phyloP scores from a whole-genome alignment of 306 rosid genomes.

The Dryas drummondii region DNA sequence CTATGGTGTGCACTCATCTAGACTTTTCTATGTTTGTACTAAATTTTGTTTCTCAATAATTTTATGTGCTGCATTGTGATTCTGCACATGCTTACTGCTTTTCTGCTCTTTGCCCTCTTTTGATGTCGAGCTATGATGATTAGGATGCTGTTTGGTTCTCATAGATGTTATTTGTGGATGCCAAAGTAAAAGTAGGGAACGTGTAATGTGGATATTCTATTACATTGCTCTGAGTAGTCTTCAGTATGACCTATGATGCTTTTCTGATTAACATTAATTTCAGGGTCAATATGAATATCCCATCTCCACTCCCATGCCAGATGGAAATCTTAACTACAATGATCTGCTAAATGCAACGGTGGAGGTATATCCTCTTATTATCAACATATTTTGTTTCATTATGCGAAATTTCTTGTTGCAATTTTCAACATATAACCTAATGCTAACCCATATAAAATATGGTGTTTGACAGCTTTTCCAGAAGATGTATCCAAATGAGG shows the following conservation, averaged over 20 bases:
- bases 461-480: slow-evolving; percentile 32
- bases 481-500: slow-evolving; percentile 43
- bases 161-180: neutral
- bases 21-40: neutral
- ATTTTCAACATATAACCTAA: neutral
- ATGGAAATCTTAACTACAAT: slow-evolving; percentile 71
- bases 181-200: neutral
- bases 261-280: slow-evolving; percentile 23
- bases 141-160: neutral
- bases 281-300: slow-evolving; percentile 61
- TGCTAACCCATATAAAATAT: neutral
- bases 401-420: neutral
- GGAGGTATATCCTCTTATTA: slow-evolving; percentile 41
- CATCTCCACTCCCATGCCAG: slow-evolving; percentile 64
- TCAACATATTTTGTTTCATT: neutral
- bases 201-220: neutral
- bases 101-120: neutral
- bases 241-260: neutral
- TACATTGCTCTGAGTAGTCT: neutral
- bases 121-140: neutral
- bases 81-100: neutral
- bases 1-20: slow-evolving; percentile 46
- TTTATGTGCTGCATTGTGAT: neutral
- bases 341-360: slow-evolving; percentile 50
- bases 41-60: slow-evolving; percentile 1